Conservation (phyloP, 2,329 filamentous ascomycete genomes). For the Aspergillus viridinutans region DNA sequence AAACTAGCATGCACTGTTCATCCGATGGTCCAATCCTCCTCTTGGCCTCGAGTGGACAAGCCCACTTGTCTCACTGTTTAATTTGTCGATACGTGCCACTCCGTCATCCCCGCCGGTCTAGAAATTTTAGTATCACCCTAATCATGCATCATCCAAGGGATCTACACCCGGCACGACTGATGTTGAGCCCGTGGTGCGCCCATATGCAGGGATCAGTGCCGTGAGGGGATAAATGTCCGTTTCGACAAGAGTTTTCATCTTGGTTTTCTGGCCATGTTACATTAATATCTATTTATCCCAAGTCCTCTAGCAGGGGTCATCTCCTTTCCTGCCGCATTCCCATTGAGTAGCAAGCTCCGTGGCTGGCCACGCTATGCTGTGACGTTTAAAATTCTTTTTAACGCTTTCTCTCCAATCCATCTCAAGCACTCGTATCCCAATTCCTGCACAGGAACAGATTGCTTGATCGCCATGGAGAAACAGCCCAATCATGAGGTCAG, state of each 20-base stretch:
- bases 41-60: too few relatives aligned
- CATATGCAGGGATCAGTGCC: background rate
- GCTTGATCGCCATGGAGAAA: slow-evolving; percentile 1
- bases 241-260: background rate
- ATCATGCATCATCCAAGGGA: background rate
- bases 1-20: background rate
- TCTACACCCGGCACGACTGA: background rate
- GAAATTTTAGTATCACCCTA: background rate
- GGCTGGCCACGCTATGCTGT: background rate
- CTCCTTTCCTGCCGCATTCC: background rate
- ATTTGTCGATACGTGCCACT: background rate
- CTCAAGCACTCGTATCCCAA: background rate
- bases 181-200: background rate
- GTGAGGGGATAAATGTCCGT: background rate
- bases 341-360: background rate
- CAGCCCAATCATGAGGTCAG: background rate
- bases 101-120: background rate
- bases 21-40: background rate
- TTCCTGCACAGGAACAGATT: background rate
- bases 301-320: background rate
- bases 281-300: background rate
- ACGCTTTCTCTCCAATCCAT: background rate
- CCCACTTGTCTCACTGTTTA: background rate
- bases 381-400: background rate
- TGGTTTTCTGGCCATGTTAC: background rate